Conservation (phyloP, 306 rosid genomes). For the Sindora glabra region DNA sequence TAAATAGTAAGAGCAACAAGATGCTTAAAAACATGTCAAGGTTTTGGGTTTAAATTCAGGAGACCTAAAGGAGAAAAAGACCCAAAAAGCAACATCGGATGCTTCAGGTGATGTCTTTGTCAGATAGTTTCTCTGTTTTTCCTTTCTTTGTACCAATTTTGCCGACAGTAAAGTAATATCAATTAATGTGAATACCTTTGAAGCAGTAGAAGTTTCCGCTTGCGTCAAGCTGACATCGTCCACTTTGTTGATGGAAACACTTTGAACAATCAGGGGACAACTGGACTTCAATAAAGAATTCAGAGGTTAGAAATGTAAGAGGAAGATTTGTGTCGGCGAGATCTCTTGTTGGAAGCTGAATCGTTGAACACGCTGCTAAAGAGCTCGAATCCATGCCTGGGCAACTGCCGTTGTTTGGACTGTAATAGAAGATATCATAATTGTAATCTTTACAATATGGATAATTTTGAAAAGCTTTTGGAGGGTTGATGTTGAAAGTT, state of each 20-base stretch:
- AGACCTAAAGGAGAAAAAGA: too few species aligned
- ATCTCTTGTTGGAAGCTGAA: conserved; percentile 24
- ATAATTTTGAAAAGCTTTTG: not conserved
- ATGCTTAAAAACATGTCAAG: too few species aligned
- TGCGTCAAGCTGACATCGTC: conserved; percentile 7
- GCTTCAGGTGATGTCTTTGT: too few species aligned
- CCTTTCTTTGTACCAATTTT: too few species aligned
- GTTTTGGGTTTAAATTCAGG: too few species aligned
- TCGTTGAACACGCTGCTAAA: conserved; percentile 16
- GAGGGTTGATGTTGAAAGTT: not conserved
- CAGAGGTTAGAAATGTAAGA: not conserved
- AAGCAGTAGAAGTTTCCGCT: not conserved
- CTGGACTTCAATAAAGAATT: not conserved
- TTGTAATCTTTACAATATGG: not conserved
- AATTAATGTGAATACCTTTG: conserved; percentile 18
- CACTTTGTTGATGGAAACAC: conserved; percentile 3
- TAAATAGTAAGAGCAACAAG: too few species aligned
- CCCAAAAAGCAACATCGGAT: too few species aligned
- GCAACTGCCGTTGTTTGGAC: not conserved
- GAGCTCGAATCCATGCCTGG: too few species aligned
- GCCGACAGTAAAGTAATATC: too few species aligned
- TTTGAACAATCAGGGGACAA: conserved; percentile 5
- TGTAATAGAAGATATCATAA: conserved; percentile 13
- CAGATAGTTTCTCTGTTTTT: too few species aligned
- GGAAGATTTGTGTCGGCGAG: not conserved